Conservation (phyloP, 768 basidiomycete genomes). For the Termitomyces sp. region DNA sequence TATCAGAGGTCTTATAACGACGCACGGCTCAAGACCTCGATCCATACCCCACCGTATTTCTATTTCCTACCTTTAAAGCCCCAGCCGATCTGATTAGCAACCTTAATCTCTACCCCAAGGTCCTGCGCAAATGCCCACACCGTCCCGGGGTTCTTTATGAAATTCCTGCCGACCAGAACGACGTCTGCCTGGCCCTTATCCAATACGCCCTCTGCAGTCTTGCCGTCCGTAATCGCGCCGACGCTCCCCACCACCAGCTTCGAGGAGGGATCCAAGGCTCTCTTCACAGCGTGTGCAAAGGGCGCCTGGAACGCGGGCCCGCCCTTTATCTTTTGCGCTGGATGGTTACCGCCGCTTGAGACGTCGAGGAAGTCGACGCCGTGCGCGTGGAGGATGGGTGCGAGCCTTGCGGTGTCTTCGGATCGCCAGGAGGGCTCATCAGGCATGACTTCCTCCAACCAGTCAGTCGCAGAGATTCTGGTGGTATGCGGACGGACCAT, state of each 20-base stretch:
- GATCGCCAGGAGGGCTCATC: slow-evolving; percentile 61
- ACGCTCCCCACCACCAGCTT: slow-evolving; percentile 39
- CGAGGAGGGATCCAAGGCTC: slow-evolving; percentile 29
- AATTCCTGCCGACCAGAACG: slow-evolving; percentile 45
- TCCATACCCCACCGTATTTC: not conserved
- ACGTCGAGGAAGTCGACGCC: slow-evolving; percentile 78
- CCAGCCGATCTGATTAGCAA: slow-evolving; percentile 54
- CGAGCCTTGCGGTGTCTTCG: slow-evolving; percentile 62
- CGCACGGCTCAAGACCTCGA: too few relatives aligned
- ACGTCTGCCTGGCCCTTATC: slow-evolving; percentile 56
- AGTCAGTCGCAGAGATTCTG: slow-evolving; percentile 69
- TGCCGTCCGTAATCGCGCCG: slow-evolving; percentile 51
- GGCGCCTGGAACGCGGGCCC: slow-evolving; percentile 48
- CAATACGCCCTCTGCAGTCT: slow-evolving; percentile 53
- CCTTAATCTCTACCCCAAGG: slow-evolving; percentile 38
- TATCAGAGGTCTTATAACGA: not conserved
- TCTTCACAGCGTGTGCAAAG: slow-evolving; percentile 47
- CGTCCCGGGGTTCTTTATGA: slow-evolving; percentile 54
- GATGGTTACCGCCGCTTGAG: slow-evolving; percentile 55
- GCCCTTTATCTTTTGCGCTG: slow-evolving; percentile 29
- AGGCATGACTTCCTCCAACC: slow-evolving; percentile 54
- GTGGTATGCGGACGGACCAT: too few relatives aligned
- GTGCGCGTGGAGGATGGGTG: slow-evolving; percentile 49
- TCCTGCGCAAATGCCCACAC: slow-evolving; percentile 53
- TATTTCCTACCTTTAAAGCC: slow-evolving; percentile 32